Percentiles rank a stretch among this genome's conserved stretches.
These are phyloP conservation scores for Macrocystidia cucumis DNA, from an alignment of 1,284 basidiomycete genomes.

Conservation along the genomic window DNA sequence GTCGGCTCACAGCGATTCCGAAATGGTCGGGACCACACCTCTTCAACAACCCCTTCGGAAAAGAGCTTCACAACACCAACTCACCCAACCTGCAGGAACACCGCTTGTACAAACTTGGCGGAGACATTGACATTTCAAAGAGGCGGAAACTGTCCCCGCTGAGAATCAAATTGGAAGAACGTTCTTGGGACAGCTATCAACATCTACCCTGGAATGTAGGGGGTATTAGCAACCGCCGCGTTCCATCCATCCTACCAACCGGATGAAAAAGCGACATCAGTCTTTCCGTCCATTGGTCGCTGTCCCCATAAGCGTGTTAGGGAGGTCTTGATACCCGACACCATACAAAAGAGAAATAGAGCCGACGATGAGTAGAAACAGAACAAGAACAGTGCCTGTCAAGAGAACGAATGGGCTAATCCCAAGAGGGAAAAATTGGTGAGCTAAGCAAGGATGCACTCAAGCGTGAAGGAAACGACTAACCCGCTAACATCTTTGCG, in stretches of 20 bases:
- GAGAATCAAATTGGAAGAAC: no score
- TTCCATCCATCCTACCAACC: constrained; percentile 3
- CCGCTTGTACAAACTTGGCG: no score
- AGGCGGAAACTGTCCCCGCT: no score
- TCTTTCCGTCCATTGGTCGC: constrained; percentile 47
- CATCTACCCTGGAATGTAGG: no score
- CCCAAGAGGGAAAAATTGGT: constrained; percentile 6
- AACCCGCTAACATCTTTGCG: constrained; percentile 73
- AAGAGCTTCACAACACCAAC: no score
- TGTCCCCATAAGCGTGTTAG: constrained; percentile 62
- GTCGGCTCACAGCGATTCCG: no score
- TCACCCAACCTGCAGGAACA: no score
- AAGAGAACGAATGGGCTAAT: constrained; percentile 66
- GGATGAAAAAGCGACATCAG: constrained; percentile 16
- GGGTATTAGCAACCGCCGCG: no score
- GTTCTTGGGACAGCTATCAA: no score
- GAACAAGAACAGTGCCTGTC: constrained; percentile 54
- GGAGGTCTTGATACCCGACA: constrained; percentile 55
- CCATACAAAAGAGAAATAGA: constrained; percentile 59
- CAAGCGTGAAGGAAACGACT: constrained; percentile 16
- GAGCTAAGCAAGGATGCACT: constrained; percentile 2
- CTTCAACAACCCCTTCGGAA: no score
- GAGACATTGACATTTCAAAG: no score
- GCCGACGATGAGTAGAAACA: constrained; percentile 59
- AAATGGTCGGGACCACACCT: no score